Percentiles rank a stretch among this genome's conserved stretches.
phyloP scores from a whole-genome alignment of 192 early-diverging fungal genomes.

The Linnemannia zychae region DNA sequence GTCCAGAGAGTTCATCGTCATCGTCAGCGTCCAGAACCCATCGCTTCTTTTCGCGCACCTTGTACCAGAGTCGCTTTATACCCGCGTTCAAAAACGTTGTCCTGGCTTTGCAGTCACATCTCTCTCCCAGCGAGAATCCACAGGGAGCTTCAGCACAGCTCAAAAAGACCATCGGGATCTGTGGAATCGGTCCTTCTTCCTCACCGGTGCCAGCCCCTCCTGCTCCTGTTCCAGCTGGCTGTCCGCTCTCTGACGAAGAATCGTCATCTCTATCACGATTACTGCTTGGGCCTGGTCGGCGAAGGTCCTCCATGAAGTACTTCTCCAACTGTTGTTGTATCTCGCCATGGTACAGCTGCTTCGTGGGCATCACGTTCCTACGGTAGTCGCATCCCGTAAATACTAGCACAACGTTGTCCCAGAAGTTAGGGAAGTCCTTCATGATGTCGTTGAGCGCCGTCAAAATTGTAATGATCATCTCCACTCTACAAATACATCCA shows the following conservation, averaged over 20 bases:
- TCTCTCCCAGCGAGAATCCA: constrained; percentile 44
- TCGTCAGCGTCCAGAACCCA: constrained; percentile 45
- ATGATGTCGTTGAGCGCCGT: constrained; percentile 50
- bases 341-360: constrained; percentile 50
- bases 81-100: constrained; percentile 52
- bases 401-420: constrained; percentile 50
- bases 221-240: not conserved
- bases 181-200: not conserved
- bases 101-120: constrained; percentile 49
- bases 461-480: constrained; percentile 52
- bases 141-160: constrained; percentile 42
- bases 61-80: constrained; percentile 52
- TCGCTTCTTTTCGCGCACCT: constrained; percentile 34
- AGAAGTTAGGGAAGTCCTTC: constrained; percentile 53
- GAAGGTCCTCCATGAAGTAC: constrained; percentile 34
- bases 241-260: not conserved
- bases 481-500: constrained; percentile 21
- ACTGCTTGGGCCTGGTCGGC: not conserved
- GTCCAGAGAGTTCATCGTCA: constrained; percentile 31
- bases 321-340: constrained; percentile 44
- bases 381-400: constrained; percentile 56
- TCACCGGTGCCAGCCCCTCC: not conserved
- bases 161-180: constrained; percentile 45
- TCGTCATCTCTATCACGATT: not conserved
- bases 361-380: constrained; percentile 50